Base-by-base conservation (phyloP, 768 basidiomycete genomes). In the Boletus subcaerulescens region DNA sequence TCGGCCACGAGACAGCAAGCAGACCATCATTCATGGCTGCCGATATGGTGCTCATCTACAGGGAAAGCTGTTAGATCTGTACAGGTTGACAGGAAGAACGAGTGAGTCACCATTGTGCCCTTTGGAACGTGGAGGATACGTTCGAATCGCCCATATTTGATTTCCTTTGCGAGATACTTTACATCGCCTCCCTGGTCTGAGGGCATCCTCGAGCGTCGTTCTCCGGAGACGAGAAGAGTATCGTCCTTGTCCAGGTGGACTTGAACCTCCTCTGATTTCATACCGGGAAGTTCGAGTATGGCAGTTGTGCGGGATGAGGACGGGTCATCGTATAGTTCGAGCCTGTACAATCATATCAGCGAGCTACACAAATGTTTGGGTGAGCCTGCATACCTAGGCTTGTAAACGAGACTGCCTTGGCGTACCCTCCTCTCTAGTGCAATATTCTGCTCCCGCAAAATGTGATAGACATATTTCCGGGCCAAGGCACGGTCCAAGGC, bases 301-400 rank as follows among this genome's bases (percentile, higher is more conserved):
- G 76, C 75, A 17, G 64, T 66, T 41, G 75, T 62, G 45, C 65
- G 61, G 5, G 70, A 65, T 14, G 62, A 67, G 1, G 62, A 56
- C 1, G 71, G 67, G 40, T 75, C 71, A 57, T 77, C 74, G 50
- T 64, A 76, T 24, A 77, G 29, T 50, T 77, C 76, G 52, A 76
- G 68, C 42, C 76, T 77, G 52, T 31, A 24, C 48, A 33, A 24
- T 13, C 4, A 40, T 71, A 40, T 71, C 15, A 71, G 60, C 17
- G 17, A 9, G 50, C 57, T 57, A 46, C 31, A 15, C 26, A 36
- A 18, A 48, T 3, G 41, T 36, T 15, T 20, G 29, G 13, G 41
- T 59, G 5, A 64, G 60, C 41, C 5, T 5, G 46, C 61, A 33
- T 52, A 71, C 71, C 69, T 61, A n/a, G 69, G 69, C 31, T 56